Evolutionary conservation across 768 basidiomycete genomes (phyloP), one percentile per base, ranked within the genome.

Genomic region (Nevesoporus exiguus): DNA sequence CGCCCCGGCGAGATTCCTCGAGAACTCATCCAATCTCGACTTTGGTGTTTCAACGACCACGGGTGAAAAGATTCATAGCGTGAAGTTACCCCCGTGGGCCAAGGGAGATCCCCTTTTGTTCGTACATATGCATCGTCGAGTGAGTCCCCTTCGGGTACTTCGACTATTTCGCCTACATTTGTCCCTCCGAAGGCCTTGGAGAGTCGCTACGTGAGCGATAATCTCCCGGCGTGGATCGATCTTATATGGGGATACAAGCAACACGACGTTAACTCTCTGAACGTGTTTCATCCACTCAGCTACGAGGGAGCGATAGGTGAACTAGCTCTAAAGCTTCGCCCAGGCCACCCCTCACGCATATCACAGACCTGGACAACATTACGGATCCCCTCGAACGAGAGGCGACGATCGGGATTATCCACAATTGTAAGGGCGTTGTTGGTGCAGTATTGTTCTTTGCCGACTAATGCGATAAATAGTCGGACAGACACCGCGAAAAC

Each of bases 381-480:
- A 80, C 82, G 6, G 89, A 97, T 65, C 86, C 92, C 43, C 74
- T 92, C 8, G 91, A 98, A 72, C 81, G 89, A 33, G 92, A 93
- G 63, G 94, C 95, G 0, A 93, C 92, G 7, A 89, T 95, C 19
- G 93, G 93, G 2, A 96, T 95, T 52, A 95, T 97, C 46, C 93
- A 96, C 69, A 96, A 96, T 58, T 98, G 91, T 90, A 61, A 63
- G 36, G 80, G 65, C n/a, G 14, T 30, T 47, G 7, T 42, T 14
- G 30, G 19, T 29, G 14, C n/a, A n/a, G n/a, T 36, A 5, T 22
- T 11, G 33, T 37, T 33, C 41, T 21, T 17, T 44, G 13, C 24
- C 30, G 11, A 30, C 50, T 63, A 2, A 59, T 44, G 10, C 13
- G 25, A 27, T 19, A 27, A 45, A 29, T 58, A 92, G 90, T 97